Base-by-base conservation (phyloP, 1,284 basidiomycete genomes). In the Takashimella tepidaria region DNA sequence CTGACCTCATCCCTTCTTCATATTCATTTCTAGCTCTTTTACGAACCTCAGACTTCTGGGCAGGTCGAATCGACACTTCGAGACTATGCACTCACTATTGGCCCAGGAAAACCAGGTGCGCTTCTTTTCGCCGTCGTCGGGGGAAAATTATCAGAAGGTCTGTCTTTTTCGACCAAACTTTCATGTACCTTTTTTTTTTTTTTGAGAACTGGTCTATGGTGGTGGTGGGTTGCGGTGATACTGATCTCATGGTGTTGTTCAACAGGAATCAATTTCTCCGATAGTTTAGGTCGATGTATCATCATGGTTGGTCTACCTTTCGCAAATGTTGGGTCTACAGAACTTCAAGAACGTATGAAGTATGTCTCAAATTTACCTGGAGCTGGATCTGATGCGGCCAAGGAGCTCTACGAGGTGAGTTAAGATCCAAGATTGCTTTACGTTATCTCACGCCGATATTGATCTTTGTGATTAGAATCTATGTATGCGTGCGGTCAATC, bases 401-500 rank as follows among this genome's bases (percentile, higher is more conserved):
- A 83, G 23, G 88, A 92, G 72, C 76, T 95, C 45, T 95, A 95
- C 73, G 86, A 88, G 61, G 70, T 71, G 48, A 44, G 67, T 53
- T 5, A 6, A 57, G 47, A 16, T 49, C 20, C 5, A 5, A n/a
- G n/a, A n/a, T n/a, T n/a, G n/a, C n/a, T n/a, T n/a, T n/a, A n/a
- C n/a, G n/a, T n/a, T n/a, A n/a, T n/a, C n/a, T n/a, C n/a, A n/a
- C n/a, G n/a, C n/a, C n/a, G n/a, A n/a, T n/a, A n/a, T n/a, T n/a
- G n/a, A n/a, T n/a, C n/a, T n/a, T n/a, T n/a, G n/a, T n/a, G n/a
- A n/a, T 4, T 37, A 66, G 76, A 93, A 93, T 70, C 82, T 92
- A 79, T 96, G 92, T 68, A 96, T 97, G 90, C 89, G 90, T 49
- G 81, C 92, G 0, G 92, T 98, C 42, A 98, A 98, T 75, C 95